These are phyloP conservation scores for Parascedosporium putredinis DNA, from an alignment of 2,329 filamentous ascomycete species.

Conservation along the genomic window DNA sequence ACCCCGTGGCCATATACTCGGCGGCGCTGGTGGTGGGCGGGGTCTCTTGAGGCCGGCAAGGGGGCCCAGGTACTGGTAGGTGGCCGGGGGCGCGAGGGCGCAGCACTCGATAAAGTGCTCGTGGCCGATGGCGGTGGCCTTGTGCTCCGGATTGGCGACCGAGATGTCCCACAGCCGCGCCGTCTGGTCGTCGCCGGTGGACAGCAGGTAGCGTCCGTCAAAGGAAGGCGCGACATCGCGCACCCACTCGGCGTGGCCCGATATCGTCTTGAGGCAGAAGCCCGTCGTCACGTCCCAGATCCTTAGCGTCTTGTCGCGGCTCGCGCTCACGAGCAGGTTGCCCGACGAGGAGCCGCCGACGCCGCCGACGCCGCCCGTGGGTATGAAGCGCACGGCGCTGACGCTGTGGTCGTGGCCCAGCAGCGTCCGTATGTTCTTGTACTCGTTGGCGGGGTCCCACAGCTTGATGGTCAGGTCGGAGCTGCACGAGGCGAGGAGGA, in stretches of 20 bases:
- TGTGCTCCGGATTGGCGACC: slow-evolving; percentile 56
- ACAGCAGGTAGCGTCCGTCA: slow-evolving; percentile 75
- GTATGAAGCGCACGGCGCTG: slow-evolving; percentile 79
- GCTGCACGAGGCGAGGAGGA: slow-evolving; percentile 61
- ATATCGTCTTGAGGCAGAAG: slow-evolving; percentile 83
- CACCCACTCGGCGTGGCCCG: slow-evolving; percentile 84
- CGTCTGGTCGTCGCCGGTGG: slow-evolving; percentile 72
- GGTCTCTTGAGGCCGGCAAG: slow-evolving; percentile 77
- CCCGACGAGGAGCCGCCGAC: slow-evolving; percentile 53
- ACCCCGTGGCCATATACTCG: slow-evolving; percentile 84
- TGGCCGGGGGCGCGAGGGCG: slow-evolving; percentile 67
- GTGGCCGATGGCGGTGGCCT: slow-evolving; percentile 72
- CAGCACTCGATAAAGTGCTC: slow-evolving; percentile 83
- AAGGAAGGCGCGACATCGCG: slow-evolving; percentile 72
- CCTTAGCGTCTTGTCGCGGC: slow-evolving; percentile 71
- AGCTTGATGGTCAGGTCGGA: slow-evolving; percentile 89
- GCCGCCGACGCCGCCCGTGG: slow-evolving; percentile 62
- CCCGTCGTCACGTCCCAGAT: slow-evolving; percentile 93
- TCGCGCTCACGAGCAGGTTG: slow-evolving; percentile 78
- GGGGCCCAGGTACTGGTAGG: slow-evolving; percentile 66
- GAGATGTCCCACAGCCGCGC: slow-evolving; percentile 78
- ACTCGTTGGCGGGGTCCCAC: slow-evolving; percentile 86
- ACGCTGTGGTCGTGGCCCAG: slow-evolving; percentile 90
- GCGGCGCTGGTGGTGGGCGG: slow-evolving; percentile 64
- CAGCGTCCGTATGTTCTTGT: slow-evolving; percentile 88